Base-by-base conservation (phyloP, 805 yeast species). In the Zygotorulaspora florentina region DNA sequence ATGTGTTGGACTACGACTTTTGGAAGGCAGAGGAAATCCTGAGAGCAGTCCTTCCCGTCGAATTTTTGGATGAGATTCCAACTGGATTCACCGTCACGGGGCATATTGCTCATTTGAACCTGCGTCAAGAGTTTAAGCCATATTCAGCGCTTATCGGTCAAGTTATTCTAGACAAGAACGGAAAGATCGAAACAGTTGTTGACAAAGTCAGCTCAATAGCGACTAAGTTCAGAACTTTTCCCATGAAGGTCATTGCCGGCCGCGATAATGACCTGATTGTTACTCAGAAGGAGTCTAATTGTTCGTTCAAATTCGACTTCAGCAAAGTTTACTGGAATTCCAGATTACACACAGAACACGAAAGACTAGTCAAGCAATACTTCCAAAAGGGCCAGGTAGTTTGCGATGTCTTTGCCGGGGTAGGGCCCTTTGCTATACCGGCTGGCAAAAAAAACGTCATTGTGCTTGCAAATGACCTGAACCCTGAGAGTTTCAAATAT, bases 311-410 rank as follows among this genome's bases (percentile, higher is more conserved):
- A 39, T 91, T 93, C 65, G 96, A 93, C 60, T 93, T 95, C 64
- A 79, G 87, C 47, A 86, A 87, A 61, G 99, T 95, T 4, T 93
- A 95, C 67, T 93, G 99, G 99, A 93, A 93, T 64, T 87, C 97
- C 12, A 77, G 99, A 55, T 72, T 93, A 41, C 91, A 89, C 54
- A 87, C 96, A 0, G 99, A 93, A 59, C 99, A 93, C 65, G 91
- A 81, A 39, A 72, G 98, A 48, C 68, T 93, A 35, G 83, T 93
- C 3, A 62, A 68, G 1, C 60, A 67, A 31, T 72, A 71, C 47
- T 84, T 86, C 56, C 56, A 76, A 35, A 72, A 77, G 3, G 84
- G 85, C 8, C 85, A 84, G 48, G 85, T 88, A 6, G 85, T 95
- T 0, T 87, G 88, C 57, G 99, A 93, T 69, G 97, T 89, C 0